Percentiles rank a stretch among this genome's conserved stretches.
Evolutionary conservation across 768 basidiomycete species (phyloP).

Genomic region (Lactarius hatsudake): DNA sequence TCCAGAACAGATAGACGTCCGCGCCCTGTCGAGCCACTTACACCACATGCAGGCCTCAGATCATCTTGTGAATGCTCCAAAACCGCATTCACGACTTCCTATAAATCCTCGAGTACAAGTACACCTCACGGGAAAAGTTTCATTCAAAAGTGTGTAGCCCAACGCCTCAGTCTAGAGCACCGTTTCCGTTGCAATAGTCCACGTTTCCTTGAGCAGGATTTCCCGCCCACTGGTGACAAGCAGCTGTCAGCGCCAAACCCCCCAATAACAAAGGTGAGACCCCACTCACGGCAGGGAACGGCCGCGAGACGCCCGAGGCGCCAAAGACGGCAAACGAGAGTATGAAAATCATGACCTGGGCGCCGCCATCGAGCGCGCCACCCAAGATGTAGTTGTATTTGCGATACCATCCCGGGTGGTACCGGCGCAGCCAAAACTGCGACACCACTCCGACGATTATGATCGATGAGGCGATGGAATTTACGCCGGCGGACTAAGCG

Average conservation of each 20-base stretch:
- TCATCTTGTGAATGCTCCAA: background rate
- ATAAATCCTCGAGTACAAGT: background rate
- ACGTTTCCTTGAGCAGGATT: slow-evolving; percentile 54
- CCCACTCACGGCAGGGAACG: slow-evolving; percentile 42
- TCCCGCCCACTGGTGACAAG: slow-evolving; percentile 43
- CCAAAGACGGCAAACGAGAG: slow-evolving; percentile 66
- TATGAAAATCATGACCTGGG: slow-evolving; percentile 63
- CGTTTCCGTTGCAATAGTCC: slow-evolving; percentile 60
- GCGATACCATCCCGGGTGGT: slow-evolving; percentile 52
- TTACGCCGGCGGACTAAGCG: slow-evolving; percentile 46
- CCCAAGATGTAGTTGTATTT: slow-evolving; percentile 65
- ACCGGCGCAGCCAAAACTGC: slow-evolving; percentile 38
- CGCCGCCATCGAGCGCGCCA: slow-evolving; percentile 63
- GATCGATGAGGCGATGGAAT: slow-evolving; percentile 48
- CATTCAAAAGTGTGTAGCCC: no score
- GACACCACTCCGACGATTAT: slow-evolving; percentile 51
- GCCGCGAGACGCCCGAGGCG: slow-evolving; percentile 48
- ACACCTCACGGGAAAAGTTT: no score
- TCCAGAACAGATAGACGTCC: no score
- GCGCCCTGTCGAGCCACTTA: background rate
- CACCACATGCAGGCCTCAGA: background rate
- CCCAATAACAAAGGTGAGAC: background rate
- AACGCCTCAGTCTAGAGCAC: slow-evolving; percentile 42
- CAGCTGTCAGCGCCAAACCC: background rate
- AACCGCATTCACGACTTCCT: background rate